phyloP scores from a whole-genome alignment of 768 basidiomycete genomes.

The Podaxis carcinomalis region DNA sequence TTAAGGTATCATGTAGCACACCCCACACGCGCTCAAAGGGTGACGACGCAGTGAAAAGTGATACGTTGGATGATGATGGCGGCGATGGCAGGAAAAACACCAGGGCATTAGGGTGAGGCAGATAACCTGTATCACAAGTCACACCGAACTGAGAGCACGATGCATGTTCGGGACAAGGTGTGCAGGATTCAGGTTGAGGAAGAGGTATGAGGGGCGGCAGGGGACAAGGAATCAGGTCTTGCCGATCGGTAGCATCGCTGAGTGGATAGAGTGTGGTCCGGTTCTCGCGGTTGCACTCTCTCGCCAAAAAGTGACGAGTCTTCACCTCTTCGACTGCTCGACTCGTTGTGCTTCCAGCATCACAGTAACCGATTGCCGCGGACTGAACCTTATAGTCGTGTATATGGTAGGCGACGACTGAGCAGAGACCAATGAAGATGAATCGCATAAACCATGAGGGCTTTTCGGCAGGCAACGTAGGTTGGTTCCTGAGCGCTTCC shows the following conservation, averaged over 20 bases:
- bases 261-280: constrained; percentile 37
- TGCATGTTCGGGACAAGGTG: constrained; percentile 69
- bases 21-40: constrained; percentile 41
- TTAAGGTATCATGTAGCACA: constrained; percentile 39
- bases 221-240: constrained; percentile 40
- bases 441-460: constrained; percentile 31
- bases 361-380: constrained; percentile 72
- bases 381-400: constrained; percentile 65
- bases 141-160: constrained; percentile 53
- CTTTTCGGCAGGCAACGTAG: constrained; percentile 10
- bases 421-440: constrained; percentile 32
- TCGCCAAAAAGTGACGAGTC: constrained; percentile 39
- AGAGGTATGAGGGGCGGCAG: constrained; percentile 50
- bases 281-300: constrained; percentile 55
- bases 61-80: constrained; percentile 27
- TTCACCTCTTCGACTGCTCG: constrained; percentile 44
- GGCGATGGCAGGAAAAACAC: constrained; percentile 46
- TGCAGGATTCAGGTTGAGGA: constrained; percentile 59
- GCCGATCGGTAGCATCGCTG: constrained; percentile 24
- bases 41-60: constrained; percentile 36
- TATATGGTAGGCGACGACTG: constrained; percentile 29
- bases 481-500: constrained; percentile 10
- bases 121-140: constrained; percentile 63
- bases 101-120: constrained; percentile 59
- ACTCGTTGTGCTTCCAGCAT: constrained; percentile 60